Evolutionary conservation across 2,329 filamentous ascomycete genomes (phyloP).

Genomic region (Neurospora sp.): DNA sequence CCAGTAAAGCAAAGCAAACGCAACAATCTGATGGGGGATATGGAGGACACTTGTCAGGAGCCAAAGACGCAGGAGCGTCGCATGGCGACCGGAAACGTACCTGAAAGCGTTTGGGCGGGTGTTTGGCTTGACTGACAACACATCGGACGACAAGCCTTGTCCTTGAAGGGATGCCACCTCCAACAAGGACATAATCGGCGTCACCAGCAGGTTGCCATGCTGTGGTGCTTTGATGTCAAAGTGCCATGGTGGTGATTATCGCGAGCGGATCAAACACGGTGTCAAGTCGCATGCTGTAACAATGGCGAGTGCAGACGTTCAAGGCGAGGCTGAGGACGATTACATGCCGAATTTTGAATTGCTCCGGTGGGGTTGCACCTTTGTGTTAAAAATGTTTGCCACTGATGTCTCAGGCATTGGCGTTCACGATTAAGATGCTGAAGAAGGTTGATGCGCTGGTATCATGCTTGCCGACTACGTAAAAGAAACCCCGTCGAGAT

Average conservation of each 20-base stretch:
- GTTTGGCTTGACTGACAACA: background rate
- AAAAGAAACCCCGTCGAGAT: constrained; percentile 14
- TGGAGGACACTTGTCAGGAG: background rate
- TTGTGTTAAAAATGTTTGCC: background rate
- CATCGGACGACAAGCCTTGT: background rate
- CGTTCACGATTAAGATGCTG: constrained; percentile 9
- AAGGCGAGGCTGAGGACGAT: constrained; percentile 6
- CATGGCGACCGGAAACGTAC: background rate
- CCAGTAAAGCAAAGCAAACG: background rate
- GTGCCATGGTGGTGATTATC: constrained; percentile 2
- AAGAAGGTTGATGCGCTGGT: constrained; percentile 12
- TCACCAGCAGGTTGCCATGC: background rate
- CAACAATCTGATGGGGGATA: background rate
- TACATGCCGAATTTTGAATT: constrained; percentile 7
- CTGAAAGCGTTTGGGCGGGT: background rate
- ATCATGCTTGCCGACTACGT: constrained; percentile 16
- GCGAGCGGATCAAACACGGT: constrained; percentile 2
- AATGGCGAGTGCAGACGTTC: constrained; percentile 1
- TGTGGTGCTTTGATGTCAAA: background rate
- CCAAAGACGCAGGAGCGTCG: background rate
- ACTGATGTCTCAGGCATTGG: constrained; percentile 7
- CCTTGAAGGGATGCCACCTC: background rate
- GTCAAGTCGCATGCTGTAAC: constrained; percentile 11
- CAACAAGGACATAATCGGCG: background rate
- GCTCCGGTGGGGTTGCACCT: constrained; percentile 2